These are phyloP conservation scores for Starmera dryadoides DNA, from an alignment of 805 yeast species.

Conservation along the genomic window DNA sequence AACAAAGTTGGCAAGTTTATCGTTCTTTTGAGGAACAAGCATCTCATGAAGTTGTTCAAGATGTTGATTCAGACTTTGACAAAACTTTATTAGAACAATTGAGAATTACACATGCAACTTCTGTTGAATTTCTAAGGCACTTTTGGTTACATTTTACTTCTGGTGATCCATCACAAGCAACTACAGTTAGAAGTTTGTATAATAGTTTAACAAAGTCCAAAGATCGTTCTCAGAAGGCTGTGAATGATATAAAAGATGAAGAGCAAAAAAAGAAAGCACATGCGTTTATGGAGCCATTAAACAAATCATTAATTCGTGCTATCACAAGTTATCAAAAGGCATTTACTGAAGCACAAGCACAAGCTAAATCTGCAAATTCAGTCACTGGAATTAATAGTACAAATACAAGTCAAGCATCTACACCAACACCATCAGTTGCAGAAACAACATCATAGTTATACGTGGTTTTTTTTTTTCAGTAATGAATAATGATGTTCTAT, in stretches of 20 bases:
- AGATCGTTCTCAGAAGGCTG: constrained; percentile 33
- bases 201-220: constrained; percentile 41
- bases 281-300: constrained; percentile 35
- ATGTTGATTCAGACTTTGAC: constrained; percentile 26
- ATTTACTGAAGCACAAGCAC: constrained; percentile 2
- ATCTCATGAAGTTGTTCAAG: constrained; percentile 19
- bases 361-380: neutral
- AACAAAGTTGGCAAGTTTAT: constrained; percentile 33
- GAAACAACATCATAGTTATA: neutral
- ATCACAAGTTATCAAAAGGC: constrained; percentile 37
- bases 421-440: neutral
- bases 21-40: constrained; percentile 18
- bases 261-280: constrained; percentile 19
- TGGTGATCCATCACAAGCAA: constrained; percentile 37
- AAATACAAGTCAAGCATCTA: neutral
- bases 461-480: neutral
- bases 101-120: constrained; percentile 59
- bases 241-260: constrained; percentile 22
- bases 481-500: too few species aligned
- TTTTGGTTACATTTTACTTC: constrained; percentile 62
- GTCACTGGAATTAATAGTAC: neutral
- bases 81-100: constrained; percentile 38
- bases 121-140: constrained; percentile 69
- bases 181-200: constrained; percentile 36
- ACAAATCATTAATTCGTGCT: constrained; percentile 39